Base-by-base conservation (phyloP, 2,329 filamentous ascomycete genomes). In the Fusarium piperis region DNA sequence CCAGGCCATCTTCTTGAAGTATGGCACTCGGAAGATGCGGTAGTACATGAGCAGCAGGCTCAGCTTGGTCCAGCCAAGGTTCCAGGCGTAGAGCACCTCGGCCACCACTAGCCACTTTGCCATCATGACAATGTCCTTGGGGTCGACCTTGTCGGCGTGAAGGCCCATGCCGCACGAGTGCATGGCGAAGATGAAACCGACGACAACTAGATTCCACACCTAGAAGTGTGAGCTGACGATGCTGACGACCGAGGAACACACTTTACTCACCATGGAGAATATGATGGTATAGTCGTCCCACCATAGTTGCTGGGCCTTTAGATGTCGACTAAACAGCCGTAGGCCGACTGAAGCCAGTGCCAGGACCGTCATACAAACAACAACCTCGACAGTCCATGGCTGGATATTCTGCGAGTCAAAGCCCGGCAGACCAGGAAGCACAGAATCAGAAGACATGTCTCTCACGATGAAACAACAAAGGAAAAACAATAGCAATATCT, bases 201-300 rank as follows among this genome's bases (percentile, higher is more conserved):
- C 79, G 11, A 85, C 82, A 26, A 80, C 39, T 16, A 84, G 70
- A 60, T 84, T 83, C 82, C 83, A 85, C 30, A 62, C 60, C 82
- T 84, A 20, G 3, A 30, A 10, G 1, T 41, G 32, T 72, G 36
- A 73, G 70, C 13, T 7, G 16, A n/a, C n/a, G 23, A 30, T 6
- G 15, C 28, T 4, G 10, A 39, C 8, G 18, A 32, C n/a, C 16
- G 4, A 15, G 35, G 6, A 8, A 28, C 7, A 18, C 11, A 26
- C 15, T 23, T 20, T 16, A 13, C 68, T 65, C 59, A 86, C 84
- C 84, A 85, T 83, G 1, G 85, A 86, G 57, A 83, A 85, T 0
- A 86, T 63, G 62, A 87, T 84, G 74, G 85, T 79, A 73, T 81
- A 86, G 72, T 87, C 85, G 76, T 87, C 85, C 85, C 84, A 86